Base-by-base conservation (phyloP, 2,329 filamentous ascomycete genomes). In the Ophiosphaerella narmari region DNA sequence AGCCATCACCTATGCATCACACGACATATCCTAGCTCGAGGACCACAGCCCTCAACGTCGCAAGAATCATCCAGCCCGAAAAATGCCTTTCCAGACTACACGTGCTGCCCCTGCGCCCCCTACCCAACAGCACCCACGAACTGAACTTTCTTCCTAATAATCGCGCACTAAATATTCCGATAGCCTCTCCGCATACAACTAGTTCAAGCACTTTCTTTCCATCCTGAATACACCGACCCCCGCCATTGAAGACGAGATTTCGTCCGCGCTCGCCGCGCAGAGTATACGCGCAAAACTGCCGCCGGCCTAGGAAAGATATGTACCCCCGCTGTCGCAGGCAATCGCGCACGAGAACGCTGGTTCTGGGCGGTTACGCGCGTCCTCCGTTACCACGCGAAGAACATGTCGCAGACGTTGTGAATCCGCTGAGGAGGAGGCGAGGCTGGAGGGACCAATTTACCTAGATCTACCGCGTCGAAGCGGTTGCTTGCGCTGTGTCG, bases 111-210 rank as follows among this genome's bases (percentile, higher is more conserved):
- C 40, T 68, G 0, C 48, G 46, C 3, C 32, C 35, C 1, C 38
- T 62, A 0, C 39, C 60, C 1, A 54, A 67, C 14, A 70, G 69
- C 3, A 71, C 61, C 0, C 60, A 40, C 13, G 57, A 58, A 4
- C 50, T 78, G 1, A 62, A 65, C 16, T 4, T 64, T 78, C 29
- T 55, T 77, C 5, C 57, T 75, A 8, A 57, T 78, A 12, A 68
- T 74, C n/a, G 75, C 68, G 2, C 77, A 79, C 47, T 66, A 78
- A 40, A 77, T 77, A 33, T 72, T 72, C 72, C n/a, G 77, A 80
- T 41, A 77, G 76, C 1, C 49, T 80, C 31, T 68, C 69, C 0
- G 69, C 71, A 14, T 73, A 73, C 46, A 71, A 68, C 16, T 79
- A 77, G 76, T 71, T 76, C 50, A 63, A 65, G 11, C 72, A 77